Conservation (phyloP, 176 grass and related monocot species). For the Aegilops bicornis region DNA sequence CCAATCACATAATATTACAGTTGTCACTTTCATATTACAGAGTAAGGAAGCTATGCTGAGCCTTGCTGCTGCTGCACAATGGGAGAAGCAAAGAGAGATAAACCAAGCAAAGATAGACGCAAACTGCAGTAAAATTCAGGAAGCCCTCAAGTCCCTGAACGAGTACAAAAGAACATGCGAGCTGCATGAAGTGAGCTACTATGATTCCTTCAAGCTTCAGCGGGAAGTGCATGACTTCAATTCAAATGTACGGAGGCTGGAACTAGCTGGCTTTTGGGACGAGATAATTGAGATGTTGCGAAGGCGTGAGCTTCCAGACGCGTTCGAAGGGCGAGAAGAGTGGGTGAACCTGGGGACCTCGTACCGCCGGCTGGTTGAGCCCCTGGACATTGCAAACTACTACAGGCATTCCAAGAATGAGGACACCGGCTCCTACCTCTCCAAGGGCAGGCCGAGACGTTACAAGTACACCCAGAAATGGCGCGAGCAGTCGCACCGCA, state of each 20-base stretch:
- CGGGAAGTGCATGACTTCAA: constrained; percentile 78
- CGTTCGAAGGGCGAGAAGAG: constrained; percentile 68
- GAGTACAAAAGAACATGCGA: constrained; percentile 67
- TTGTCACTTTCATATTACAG: constrained; percentile 41
- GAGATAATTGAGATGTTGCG: constrained; percentile 95
- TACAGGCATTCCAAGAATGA: constrained; percentile 95
- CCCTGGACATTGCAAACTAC: constrained; percentile 97
- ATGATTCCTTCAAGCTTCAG: constrained; percentile 90
- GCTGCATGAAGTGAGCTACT: constrained; percentile 63
- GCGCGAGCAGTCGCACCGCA: constrained; percentile 61
- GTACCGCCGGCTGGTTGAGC: constrained; percentile 82
- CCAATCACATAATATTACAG: background rate
- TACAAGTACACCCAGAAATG: constrained; percentile 91
- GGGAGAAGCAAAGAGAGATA: constrained; percentile 86
- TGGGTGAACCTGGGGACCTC: constrained; percentile 78
- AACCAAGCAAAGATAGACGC: constrained; percentile 75
- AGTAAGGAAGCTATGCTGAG: constrained; percentile 69
- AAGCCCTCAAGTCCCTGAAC: constrained; percentile 54
- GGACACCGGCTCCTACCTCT: constrained; percentile 80
- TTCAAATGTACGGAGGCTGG: constrained; percentile 75
- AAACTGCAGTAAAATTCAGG: constrained; percentile 74
- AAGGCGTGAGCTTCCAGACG: constrained; percentile 66
- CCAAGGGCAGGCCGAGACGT: constrained; percentile 72
- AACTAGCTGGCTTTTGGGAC: constrained; percentile 84
- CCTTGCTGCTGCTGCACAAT: constrained; percentile 66